phyloP scores from a whole-genome alignment of 2,329 filamentous ascomycete genomes.

The Paramyrothecium sp. region DNA sequence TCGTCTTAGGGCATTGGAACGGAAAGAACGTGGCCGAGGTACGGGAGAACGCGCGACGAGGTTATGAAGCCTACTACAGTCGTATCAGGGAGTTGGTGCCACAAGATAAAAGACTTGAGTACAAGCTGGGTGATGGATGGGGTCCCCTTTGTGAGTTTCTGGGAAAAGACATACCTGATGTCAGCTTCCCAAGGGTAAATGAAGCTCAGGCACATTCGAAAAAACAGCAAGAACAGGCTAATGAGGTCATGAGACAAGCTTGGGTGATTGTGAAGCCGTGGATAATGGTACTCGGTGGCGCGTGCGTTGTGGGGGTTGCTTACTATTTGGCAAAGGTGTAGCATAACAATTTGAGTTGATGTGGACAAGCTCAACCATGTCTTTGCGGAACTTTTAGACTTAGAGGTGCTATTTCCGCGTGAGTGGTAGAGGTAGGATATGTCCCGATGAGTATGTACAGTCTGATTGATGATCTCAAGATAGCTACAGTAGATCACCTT shows the following conservation, averaged over 20 bases:
- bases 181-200: slow-evolving; percentile 26
- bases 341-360: too few species aligned
- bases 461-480: too few species aligned
- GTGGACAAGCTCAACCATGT: too few species aligned
- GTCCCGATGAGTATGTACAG: too few species aligned
- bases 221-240: background rate
- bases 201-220: slow-evolving; percentile 8
- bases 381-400: too few species aligned
- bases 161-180: slow-evolving; percentile 24
- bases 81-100: slow-evolving; percentile 19
- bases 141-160: slow-evolving; percentile 30
- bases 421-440: too few species aligned
- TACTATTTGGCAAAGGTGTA: background rate
- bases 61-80: slow-evolving; percentile 24
- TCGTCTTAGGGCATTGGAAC: slow-evolving; percentile 6
- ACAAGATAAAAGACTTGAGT: slow-evolving; percentile 24
- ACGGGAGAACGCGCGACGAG: slow-evolving; percentile 5
- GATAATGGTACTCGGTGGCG: background rate
- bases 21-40: slow-evolving; percentile 10
- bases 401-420: too few species aligned
- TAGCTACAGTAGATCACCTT: too few species aligned
- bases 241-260: background rate
- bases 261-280: background rate
- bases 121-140: slow-evolving; percentile 26
- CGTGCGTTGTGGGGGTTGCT: background rate